Evolutionary conservation across 2,329 filamentous ascomycete genomes (phyloP).

Genomic region (Penicillium freii): DNA sequence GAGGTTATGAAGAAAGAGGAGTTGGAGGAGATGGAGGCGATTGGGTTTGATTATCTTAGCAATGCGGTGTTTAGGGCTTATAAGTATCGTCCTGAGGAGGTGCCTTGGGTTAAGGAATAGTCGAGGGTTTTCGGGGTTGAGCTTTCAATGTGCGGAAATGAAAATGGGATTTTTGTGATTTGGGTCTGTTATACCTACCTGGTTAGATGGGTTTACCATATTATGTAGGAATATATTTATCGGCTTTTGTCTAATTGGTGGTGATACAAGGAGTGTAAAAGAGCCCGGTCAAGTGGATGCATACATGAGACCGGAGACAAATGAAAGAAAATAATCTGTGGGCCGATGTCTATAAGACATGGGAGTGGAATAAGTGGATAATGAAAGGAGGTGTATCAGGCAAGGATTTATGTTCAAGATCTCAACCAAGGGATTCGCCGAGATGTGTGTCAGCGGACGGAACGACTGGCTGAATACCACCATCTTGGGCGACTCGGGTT

Average conservation of each 20-base stretch:
- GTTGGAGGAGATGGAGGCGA: conserved; percentile 36
- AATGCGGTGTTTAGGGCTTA: conserved; percentile 50
- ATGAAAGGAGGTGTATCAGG: background rate
- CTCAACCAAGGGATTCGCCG: conserved; percentile 34
- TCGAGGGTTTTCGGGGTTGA: no score
- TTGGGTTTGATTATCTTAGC: conserved; percentile 40
- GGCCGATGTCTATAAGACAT: background rate
- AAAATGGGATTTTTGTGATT: background rate
- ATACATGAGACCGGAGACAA: conserved; percentile 3
- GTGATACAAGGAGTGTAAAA: conserved; percentile 11
- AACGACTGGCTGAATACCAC: conserved; percentile 13
- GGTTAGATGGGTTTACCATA: background rate
- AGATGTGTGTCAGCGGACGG: conserved; percentile 23
- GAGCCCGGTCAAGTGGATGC: background rate
- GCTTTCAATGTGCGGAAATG: background rate
- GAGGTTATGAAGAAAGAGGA: conserved; percentile 22
- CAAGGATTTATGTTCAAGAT: background rate
- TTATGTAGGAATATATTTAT: background rate
- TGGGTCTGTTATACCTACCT: background rate
- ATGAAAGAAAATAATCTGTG: conserved; percentile 4
- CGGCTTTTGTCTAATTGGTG: conserved; percentile 13
- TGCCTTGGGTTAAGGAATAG: conserved; percentile 39
- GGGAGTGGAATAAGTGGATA: background rate
- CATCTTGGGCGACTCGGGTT: conserved; percentile 21
- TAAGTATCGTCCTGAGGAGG: conserved; percentile 42